Base-by-base conservation (phyloP, 176 grass and related monocot genomes). In the Raddia distichophylla region DNA sequence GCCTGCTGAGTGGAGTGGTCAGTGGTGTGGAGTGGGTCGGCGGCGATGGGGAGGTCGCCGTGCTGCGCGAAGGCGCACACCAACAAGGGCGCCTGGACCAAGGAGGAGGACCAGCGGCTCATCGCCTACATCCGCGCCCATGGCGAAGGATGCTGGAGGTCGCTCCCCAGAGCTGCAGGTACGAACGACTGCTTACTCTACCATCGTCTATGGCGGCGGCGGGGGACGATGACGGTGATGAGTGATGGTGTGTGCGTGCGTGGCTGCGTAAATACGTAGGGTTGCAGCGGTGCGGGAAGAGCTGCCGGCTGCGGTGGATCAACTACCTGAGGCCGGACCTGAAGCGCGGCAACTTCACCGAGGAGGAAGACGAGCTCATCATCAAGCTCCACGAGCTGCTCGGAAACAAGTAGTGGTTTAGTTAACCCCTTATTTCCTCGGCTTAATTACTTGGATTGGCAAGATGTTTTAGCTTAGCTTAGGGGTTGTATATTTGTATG, bases 51-150 rank as follows among this genome's bases (percentile, higher is more conserved):
- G 82, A 90, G 94, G 88, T 94, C 94, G 9, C 90, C 94, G 55
- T 97, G 94, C 66, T 97, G 94, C 83, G 94, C 94, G 90, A 97
- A 94, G 84, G 94, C 87, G 52, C 94, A 92, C 79, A 94, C 90
- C 32, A 97, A 97, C 90, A 97, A 94, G 86, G 94, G 94, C 17
- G 92, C 92, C 50, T 97, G 94, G 94, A 94, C 90, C 6, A 97
- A 92, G 79, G 94, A 97, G 58, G 94, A 97, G 65, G 94, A 97
- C 56, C 92, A 91, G 78, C 80, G 92, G 1, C 90, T 97, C 20
- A 74, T 94, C 49, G 57, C 87, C 64, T 89, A 97, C 90, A 97
- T 97, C 87, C 92, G 72, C 69, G 73, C 60, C n/a, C 83, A 97
- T 73, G 94, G 94, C 57, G 92, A 97, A 42, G 94, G 94, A 2